Evolutionary conservation across 2,329 filamentous ascomycete species (phyloP), one percentile per base, ranked within the genome.

Genomic region (Monilinia polystroma): DNA sequence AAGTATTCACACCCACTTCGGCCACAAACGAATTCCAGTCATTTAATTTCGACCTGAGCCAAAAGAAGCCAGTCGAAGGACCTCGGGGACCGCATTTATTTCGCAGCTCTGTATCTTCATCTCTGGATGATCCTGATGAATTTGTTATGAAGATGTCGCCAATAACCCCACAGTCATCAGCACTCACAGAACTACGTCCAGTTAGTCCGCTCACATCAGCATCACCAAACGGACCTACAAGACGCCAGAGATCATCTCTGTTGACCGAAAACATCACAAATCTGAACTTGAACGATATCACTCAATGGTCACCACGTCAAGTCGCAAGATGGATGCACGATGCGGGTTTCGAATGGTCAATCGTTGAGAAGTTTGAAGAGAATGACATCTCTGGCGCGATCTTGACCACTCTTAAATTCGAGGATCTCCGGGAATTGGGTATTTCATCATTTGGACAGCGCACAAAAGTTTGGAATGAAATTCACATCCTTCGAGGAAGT

Each of bases 301-400:
- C 84, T 20, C 80, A 81, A 55, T 95, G 90, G 92, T 84, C 86
- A 18, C 88, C 91, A 3, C 84, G 88, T 75, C 89, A 92, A 79
- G 91, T 95, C 54, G 90, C 90, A 66, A 87, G 91, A 75, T 95
- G 91, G 86, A 95, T 97, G 92, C 85, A 89, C 74, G 87, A 92
- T 76, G 86, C 88, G 55, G 92, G 91, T 72, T 88, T 96, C 76
- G 93, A 97, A 76, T 80, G 87, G 63, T 80, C 84, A 8, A 84
- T 94, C 62, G 89, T 95, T 14, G 89, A 96, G 74, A 91, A 90
- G 72, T 97, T 99, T 74, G 84, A 93, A 69, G 86, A 90, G 73
- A 96, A 99, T 77, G 94, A 99, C 76, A 97, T 99, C 77, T 92
- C 90, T 35, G 94, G 94, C 18, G 84, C 87, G 5, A 91, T 98